Evolutionary conservation across 257 asterid genomes (phyloP).

Genomic region (Solanum bulbocastanum): DNA sequence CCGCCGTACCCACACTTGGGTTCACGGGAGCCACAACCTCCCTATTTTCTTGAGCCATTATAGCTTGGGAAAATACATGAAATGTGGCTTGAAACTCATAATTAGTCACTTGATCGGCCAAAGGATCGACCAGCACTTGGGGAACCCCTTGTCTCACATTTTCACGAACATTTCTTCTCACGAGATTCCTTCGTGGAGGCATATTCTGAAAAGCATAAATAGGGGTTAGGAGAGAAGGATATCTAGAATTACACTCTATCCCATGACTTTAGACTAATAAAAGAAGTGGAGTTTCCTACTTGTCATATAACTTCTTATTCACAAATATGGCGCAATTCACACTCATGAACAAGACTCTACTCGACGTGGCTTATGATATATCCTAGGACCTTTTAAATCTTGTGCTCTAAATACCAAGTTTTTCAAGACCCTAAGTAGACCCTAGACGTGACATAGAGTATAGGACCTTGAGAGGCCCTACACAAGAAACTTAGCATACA

Average conservation of each 20-base stretch:
- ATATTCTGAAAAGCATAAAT: too few species aligned
- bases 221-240: neutral
- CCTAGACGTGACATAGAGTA: neutral
- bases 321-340: neutral
- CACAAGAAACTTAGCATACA: neutral
- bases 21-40: neutral
- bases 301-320: neutral
- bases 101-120: neutral
- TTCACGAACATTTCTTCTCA: neutral
- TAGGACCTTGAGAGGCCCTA: neutral
- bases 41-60: too few species aligned
- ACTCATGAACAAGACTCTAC: neutral
- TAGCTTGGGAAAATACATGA: neutral
- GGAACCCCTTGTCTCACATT: neutral
- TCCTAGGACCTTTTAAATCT: neutral
- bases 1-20: neutral
- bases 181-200: neutral
- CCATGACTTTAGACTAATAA: neutral
- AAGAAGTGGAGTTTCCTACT: neutral
- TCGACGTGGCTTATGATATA: neutral
- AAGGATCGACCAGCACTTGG: neutral
- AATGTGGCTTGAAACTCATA: neutral
- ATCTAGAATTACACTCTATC: neutral
- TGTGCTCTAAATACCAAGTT: neutral
- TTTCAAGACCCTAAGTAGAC: neutral